These are phyloP conservation scores for Exidia glandulosa DNA, from an alignment of 768 basidiomycete genomes.

Conservation along the genomic window DNA sequence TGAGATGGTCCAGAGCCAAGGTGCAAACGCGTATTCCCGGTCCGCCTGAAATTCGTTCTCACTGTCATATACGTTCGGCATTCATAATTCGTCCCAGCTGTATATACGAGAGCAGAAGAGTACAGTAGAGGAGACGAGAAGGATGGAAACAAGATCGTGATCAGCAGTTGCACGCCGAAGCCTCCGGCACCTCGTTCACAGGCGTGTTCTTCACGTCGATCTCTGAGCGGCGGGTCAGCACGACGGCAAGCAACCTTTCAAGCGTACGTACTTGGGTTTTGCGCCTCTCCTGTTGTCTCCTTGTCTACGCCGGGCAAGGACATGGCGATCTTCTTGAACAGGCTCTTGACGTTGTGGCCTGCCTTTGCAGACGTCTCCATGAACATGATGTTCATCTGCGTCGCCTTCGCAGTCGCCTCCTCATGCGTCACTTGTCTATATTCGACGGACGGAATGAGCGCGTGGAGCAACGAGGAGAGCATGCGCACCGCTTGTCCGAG, in stretches of 20 bases:
- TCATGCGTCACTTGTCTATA: slow-evolving; percentile 95
- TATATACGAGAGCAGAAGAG: not conserved
- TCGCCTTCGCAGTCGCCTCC: slow-evolving; percentile 85
- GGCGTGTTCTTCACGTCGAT: slow-evolving; percentile 80
- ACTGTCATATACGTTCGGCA: not conserved
- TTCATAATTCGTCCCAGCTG: not conserved
- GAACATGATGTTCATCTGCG: slow-evolving; percentile 90
- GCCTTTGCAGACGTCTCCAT: slow-evolving; percentile 99
- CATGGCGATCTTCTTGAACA: slow-evolving; percentile 99
- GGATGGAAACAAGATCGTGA: not conserved
- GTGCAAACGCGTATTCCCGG: not conserved
- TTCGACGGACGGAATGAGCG: slow-evolving; percentile 6
- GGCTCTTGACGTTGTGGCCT: slow-evolving; percentile 95
- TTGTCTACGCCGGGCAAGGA: slow-evolving; percentile 94
- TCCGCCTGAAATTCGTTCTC: not conserved
- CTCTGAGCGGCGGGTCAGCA: slow-evolving; percentile 37
- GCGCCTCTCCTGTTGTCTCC: slow-evolving; percentile 32
- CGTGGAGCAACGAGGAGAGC: not conserved
- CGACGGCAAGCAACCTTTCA: not conserved
- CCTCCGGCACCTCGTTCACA: slow-evolving; percentile 65
- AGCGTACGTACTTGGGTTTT: slow-evolving; percentile 32
- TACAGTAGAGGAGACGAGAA: not conserved
- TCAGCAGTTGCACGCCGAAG: slow-evolving; percentile 74
- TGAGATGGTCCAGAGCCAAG: not conserved
- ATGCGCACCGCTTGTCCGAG: slow-evolving; percentile 86